Percentiles rank a stretch among this genome's conserved stretches.
Evolutionary conservation across 805 yeast genomes (phyloP).

Genomic region (Blastobotrys robertii): DNA sequence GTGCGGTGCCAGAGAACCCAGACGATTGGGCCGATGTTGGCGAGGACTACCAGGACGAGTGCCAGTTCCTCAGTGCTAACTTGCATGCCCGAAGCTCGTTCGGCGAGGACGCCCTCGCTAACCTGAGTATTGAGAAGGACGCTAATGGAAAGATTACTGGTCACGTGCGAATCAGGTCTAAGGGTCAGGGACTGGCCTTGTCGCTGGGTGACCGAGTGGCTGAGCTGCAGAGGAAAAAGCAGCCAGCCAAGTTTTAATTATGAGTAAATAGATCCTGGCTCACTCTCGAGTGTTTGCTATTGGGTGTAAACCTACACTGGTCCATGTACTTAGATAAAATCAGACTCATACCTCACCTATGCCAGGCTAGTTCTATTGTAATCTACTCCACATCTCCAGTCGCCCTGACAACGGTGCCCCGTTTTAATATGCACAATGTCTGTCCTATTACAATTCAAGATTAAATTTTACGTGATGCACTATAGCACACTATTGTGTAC

Average conservation of each 20-base stretch:
- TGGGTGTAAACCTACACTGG: too few species aligned
- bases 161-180: conserved; percentile 90
- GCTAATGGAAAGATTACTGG: conserved; percentile 73
- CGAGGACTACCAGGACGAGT: conserved; percentile 35
- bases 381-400: too few species aligned
- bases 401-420: too few species aligned
- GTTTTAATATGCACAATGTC: too few species aligned
- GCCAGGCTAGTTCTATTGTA: too few species aligned
- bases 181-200: conserved; percentile 95
- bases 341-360: too few species aligned
- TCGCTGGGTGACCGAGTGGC: conserved; percentile 93
- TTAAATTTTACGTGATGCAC: too few species aligned
- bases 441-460: too few species aligned
- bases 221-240: conserved; percentile 42
- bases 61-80: conserved; percentile 89
- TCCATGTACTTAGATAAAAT: too few species aligned
- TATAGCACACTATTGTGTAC: too few species aligned
- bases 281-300: too few species aligned
- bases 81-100: conserved; percentile 84
- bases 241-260: neutral
- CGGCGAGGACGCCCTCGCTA: conserved; percentile 97
- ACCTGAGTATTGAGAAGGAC: conserved; percentile 81
- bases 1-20: conserved; percentile 63
- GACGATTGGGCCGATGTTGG: conserved; percentile 11
- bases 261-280: too few species aligned